These are phyloP conservation scores for Cyathus striatus DNA, from an alignment of 768 basidiomycete species.

Conservation along the genomic window DNA sequence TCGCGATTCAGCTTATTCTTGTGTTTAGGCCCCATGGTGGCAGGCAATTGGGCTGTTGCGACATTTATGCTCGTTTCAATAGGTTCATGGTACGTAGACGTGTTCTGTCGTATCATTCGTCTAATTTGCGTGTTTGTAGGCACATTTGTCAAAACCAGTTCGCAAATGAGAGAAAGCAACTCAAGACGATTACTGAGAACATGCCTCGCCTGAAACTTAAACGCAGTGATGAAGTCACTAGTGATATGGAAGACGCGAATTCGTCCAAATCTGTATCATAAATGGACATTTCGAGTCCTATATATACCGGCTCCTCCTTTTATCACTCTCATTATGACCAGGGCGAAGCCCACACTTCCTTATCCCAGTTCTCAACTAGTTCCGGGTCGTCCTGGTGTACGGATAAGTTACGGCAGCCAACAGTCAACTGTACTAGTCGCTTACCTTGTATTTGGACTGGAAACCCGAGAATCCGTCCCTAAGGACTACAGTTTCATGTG, in stretches of 20 bases:
- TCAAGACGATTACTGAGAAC: slow-evolving; percentile 54
- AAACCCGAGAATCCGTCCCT: slow-evolving; percentile 71
- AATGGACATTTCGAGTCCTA: too few species aligned
- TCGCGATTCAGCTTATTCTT: too few species aligned
- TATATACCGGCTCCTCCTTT: too few species aligned
- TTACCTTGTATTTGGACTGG: slow-evolving; percentile 63
- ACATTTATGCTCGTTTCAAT: slow-evolving; percentile 66
- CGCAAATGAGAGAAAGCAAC: slow-evolving; percentile 45
- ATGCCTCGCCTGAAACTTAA: slow-evolving; percentile 54
- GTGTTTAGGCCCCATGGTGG: slow-evolving; percentile 56
- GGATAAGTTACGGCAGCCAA: background rate
- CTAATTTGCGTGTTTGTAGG: slow-evolving; percentile 26
- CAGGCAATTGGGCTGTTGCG: slow-evolving; percentile 76
- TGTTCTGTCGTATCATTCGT: background rate
- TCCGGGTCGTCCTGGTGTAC: slow-evolving; percentile 49
- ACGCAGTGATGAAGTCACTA: slow-evolving; percentile 16
- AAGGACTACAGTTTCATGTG: slow-evolving; percentile 60
- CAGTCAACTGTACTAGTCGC: slow-evolving; percentile 3
- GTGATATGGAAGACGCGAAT: background rate
- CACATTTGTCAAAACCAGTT: slow-evolving; percentile 58
- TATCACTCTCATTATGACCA: too few species aligned
- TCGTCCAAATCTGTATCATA: background rate
- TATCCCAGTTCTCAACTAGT: slow-evolving; percentile 76
- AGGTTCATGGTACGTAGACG: slow-evolving; percentile 57
- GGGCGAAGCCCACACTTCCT: slow-evolving; percentile 52